Percentiles rank a stretch among this genome's conserved stretches.
These are phyloP conservation scores for Yarrowia sp. DNA, from an alignment of 805 yeast species.

Conservation along the genomic window DNA sequence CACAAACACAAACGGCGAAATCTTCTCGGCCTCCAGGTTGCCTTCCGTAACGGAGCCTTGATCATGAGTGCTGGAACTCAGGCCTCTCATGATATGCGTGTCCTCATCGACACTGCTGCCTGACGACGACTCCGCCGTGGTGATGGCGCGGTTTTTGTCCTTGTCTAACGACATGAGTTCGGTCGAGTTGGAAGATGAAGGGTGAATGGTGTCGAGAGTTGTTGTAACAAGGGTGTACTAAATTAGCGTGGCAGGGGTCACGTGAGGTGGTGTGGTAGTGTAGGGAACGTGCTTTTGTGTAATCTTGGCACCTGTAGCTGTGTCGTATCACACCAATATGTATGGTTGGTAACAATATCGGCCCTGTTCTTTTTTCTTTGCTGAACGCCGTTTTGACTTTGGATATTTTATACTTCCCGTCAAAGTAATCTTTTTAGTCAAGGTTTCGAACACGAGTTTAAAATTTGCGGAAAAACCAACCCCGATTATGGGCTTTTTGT, in stretches of 20 bases:
- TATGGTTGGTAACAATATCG: too few relatives aligned
- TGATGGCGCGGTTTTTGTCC: constrained; percentile 13
- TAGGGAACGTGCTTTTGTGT: too few relatives aligned
- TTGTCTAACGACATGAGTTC: constrained; percentile 25
- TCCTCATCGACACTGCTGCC: constrained; percentile 14
- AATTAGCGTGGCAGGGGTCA: neutral
- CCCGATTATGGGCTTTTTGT: too few relatives aligned
- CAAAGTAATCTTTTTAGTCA: neutral
- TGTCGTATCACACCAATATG: too few relatives aligned
- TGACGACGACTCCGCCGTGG: constrained; percentile 9
- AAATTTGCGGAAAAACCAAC: too few relatives aligned
- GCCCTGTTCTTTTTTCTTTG: neutral
- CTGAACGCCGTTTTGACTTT: neutral
- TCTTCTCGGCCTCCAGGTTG: constrained; percentile 37
- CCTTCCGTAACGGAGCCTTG: neutral
- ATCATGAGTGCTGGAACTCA: neutral
- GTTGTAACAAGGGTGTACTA: neutral
- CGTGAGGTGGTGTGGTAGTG: too few relatives aligned
- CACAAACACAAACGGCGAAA: constrained; percentile 58
- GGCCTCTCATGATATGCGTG: constrained; percentile 20
- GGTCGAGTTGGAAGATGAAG: neutral
- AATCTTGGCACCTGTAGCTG: too few relatives aligned
- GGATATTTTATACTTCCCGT: neutral
- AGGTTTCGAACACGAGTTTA: neutral
- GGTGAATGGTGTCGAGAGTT: neutral